phyloP scores from a whole-genome alignment of 2,329 filamentous ascomycete genomes.

The Aspergillus pseudonomiae region DNA sequence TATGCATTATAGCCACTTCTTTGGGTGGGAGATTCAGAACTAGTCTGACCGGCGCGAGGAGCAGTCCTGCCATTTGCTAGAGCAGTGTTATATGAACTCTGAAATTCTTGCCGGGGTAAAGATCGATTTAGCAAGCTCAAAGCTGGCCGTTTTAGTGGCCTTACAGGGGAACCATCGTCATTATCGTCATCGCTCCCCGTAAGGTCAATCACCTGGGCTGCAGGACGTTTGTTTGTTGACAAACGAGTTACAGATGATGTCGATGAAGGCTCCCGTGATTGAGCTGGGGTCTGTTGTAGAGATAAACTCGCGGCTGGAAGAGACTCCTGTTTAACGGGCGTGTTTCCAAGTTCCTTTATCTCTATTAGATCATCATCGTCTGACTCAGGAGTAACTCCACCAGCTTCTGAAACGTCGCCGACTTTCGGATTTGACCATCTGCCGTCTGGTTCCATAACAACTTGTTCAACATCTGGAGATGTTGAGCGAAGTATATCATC shows the following conservation, averaged over 20 bases:
- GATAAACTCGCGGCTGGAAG: conserved; percentile 23
- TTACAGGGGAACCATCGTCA: conserved; percentile 49
- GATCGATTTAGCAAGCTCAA: conserved; percentile 26
- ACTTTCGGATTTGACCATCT: conserved; percentile 65
- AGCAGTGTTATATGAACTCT: conserved; percentile 24
- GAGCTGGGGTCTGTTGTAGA: conserved; percentile 37
- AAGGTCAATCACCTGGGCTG: conserved; percentile 56
- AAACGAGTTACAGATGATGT: conserved; percentile 38
- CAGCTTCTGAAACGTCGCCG: conserved; percentile 42
- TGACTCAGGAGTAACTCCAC: conserved; percentile 40
- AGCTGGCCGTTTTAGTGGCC: conserved; percentile 38
- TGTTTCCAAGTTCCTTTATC: conserved; percentile 43
- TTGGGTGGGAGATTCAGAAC: conserved; percentile 17
- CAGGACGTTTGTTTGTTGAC: conserved; percentile 51
- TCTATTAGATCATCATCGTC: conserved; percentile 57
- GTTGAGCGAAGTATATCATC: conserved; percentile 82
- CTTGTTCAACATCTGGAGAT: conserved; percentile 71
- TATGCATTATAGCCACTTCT: conserved; percentile 19
- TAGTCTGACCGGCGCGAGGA: conserved; percentile 21
- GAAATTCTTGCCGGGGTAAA: conserved; percentile 25
- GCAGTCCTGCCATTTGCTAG: conserved; percentile 25
- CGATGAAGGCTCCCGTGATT: conserved; percentile 43
- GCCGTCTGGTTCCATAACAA: conserved; percentile 86
- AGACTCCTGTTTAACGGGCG: conserved; percentile 43
- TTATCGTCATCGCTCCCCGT: conserved; percentile 55